Evolutionary conservation across 192 early-diverging fungal genomes (phyloP), one percentile per base, ranked within the genome.

Genomic region (Phlyctochytrium arcticum): DNA sequence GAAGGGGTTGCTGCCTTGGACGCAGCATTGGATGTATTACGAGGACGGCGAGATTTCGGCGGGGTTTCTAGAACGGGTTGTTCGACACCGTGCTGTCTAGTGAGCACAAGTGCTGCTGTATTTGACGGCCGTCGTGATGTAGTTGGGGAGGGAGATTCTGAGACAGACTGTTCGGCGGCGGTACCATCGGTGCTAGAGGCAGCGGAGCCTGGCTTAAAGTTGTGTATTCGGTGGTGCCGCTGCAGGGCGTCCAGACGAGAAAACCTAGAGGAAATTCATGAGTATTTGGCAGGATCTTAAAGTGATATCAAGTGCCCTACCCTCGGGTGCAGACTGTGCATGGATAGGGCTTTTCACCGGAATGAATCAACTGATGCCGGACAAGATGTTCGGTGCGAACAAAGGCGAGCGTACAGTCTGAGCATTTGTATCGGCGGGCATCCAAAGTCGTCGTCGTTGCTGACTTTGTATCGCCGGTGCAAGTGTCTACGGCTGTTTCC

Each of bases 391-490:
- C 67, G 2, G 67, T 50, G 47, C 67, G 57, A 10, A 57, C 48
- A 36, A 69, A 69, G 10, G 24, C 24, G 5, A 60, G 67, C 4
- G 4, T 12, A 57, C 67, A 69, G 57, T 17, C 3, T 23, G 33
- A n/a, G 59, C 67, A 69, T 33, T 36, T 55, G 59, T 69, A 69
- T 15, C 59, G n/a, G n/a, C n/a, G n/a, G n/a, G n/a, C n/a, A n/a
- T n/a, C n/a, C n/a, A n/a, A n/a, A n/a, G n/a, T n/a, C n/a, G n/a
- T n/a, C n/a, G n/a, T n/a, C n/a, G n/a, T n/a, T n/a, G n/a, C n/a
- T n/a, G n/a, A n/a, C n/a, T n/a, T n/a, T n/a, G n/a, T n/a, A n/a
- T n/a, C n/a, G n/a, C n/a, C n/a, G n/a, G n/a, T n/a, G n/a, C n/a
- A n/a, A n/a, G n/a, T n/a, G n/a, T n/a, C n/a, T n/a, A n/a, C n/a